These are phyloP conservation scores for Sporothrix schenckii DNA, from an alignment of 2,329 filamentous ascomycete genomes.

Conservation along the genomic window DNA sequence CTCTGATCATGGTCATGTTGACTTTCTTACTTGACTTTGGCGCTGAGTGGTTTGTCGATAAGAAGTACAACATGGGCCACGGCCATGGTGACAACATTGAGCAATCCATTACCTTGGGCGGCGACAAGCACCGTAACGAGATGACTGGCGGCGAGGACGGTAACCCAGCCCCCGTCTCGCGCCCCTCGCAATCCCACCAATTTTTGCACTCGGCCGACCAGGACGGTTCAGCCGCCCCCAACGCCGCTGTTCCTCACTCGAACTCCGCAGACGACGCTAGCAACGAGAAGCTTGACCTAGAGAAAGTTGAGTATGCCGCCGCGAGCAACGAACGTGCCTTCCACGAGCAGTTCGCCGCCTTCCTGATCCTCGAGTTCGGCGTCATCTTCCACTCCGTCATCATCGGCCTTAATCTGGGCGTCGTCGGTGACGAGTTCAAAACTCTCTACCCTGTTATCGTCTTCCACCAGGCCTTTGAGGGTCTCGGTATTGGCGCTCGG, in stretches of 20 bases:
- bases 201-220: slow-evolving; percentile 72
- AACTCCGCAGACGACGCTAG: slow-evolving; percentile 59
- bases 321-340: slow-evolving; percentile 43
- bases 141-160: background rate
- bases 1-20: slow-evolving; percentile 80
- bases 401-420: slow-evolving; percentile 80
- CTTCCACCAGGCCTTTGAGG: slow-evolving; percentile 94
- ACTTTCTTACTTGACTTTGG: slow-evolving; percentile 90
- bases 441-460: slow-evolving; percentile 68
- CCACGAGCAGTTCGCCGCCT: slow-evolving; percentile 50
- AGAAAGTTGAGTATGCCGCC: slow-evolving; percentile 41
- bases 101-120: slow-evolving; percentile 47
- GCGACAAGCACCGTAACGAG: slow-evolving; percentile 27
- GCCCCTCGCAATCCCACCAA: slow-evolving; percentile 49
- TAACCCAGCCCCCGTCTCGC: background rate
- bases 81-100: slow-evolving; percentile 53
- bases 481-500: slow-evolving; percentile 85
- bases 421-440: slow-evolving; percentile 58
- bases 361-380: slow-evolving; percentile 94
- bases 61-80: slow-evolving; percentile 53
- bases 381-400: slow-evolving; percentile 95
- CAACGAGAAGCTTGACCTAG: slow-evolving; percentile 73
- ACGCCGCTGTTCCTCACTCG: slow-evolving; percentile 46
- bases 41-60: slow-evolving; percentile 73
- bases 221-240: slow-evolving; percentile 63